Percentiles rank a stretch among this genome's conserved stretches.
Conservation (phyloP, 495 filamentous ascomycete species). For the Beverwykella pulmonaria region DNA sequence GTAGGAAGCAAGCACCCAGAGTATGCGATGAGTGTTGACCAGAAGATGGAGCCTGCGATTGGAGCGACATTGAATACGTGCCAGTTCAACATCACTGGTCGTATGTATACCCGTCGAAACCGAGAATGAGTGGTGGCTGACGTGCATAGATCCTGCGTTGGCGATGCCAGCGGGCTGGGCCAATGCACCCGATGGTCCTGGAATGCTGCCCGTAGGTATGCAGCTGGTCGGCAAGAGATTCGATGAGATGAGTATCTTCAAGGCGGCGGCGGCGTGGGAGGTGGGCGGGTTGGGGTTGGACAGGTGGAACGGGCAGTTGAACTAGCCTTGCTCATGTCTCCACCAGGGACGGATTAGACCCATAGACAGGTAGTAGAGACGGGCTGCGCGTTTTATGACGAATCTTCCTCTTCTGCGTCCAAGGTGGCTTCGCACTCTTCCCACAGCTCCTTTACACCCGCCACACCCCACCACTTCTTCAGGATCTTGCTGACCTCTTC, state of each 20-base stretch:
- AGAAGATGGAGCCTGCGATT: constrained; percentile 31
- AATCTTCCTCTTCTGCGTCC: constrained; percentile 24
- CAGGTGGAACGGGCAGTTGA: constrained; percentile 25
- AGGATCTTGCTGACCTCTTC: constrained; percentile 40
- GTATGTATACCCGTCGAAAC: not conserved
- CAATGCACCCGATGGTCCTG: constrained; percentile 13
- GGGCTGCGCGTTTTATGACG: too few relatives aligned
- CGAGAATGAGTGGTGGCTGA: not conserved
- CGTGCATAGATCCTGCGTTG: constrained; percentile 19
- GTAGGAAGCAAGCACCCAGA: constrained; percentile 29
- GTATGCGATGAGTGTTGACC: constrained; percentile 18
- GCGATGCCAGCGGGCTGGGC: constrained; percentile 28
- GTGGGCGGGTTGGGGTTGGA: constrained; percentile 17
- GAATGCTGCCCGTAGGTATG: constrained; percentile 25
- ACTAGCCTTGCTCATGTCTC: not conserved
- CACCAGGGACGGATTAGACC: not conserved
- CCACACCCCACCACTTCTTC: constrained; percentile 43
- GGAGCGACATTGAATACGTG: constrained; percentile 30
- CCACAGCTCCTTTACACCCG: constrained; percentile 42
- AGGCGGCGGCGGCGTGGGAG: constrained; percentile 27
- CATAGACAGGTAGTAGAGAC: too few relatives aligned
- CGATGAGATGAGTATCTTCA: constrained; percentile 27
- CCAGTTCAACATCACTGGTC: constrained; percentile 29
- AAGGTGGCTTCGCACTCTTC: constrained; percentile 33
- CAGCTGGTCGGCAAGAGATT: constrained; percentile 28